Evolutionary conservation across 176 grass and related monocot species (phyloP), one percentile per base, ranked within the genome.

Genomic region (Thinopyrum elongatum): DNA sequence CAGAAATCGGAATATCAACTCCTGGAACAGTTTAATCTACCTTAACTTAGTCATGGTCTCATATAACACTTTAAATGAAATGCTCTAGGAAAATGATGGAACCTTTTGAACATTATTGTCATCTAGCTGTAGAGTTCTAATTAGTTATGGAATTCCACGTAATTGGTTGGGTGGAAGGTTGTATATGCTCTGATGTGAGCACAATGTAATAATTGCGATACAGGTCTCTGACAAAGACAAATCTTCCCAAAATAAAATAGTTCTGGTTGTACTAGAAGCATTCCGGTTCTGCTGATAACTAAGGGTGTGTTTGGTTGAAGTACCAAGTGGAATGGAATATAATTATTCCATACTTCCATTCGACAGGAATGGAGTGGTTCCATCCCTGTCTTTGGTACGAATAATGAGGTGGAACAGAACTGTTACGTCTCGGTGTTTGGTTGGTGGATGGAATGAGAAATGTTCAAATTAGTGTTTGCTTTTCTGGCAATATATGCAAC

Each of bases 181-280:
- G 30, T 66, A 49, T 49, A 47, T 80, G 21, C 65, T 49, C 29
- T 57, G 21, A 74, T 28, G 30, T 82, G 78, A 38, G 12, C 72
- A 82, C 62, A 27, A 64, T 35, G 55, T 65, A 66, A 33, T 41
- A 60, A 22, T n/a, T 11, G 70, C 26, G n/a, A 30, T 63, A 7
- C 27, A 46, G 26, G 25, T 84, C 27, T 25, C 27, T 49, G 28
- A 23, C 39, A 67, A 35, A 70, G 78, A 67, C 58, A 73, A 21
- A 80, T 15, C 57, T 80, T 58, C 36, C 41, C 23, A 28, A 47
- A 83, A 80, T 57, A 63, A 31, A 78, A 23, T 79, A 83, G 16
- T 31, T 23, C 61, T 13, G 21, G 29, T 68, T 77, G 53, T 87
- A 21, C 14, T 73, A 80, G 49, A 75, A 69, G 75, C 60, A 77